Conservation (phyloP, 768 basidiomycete genomes). For the Kwoniella shandongensis region DNA sequence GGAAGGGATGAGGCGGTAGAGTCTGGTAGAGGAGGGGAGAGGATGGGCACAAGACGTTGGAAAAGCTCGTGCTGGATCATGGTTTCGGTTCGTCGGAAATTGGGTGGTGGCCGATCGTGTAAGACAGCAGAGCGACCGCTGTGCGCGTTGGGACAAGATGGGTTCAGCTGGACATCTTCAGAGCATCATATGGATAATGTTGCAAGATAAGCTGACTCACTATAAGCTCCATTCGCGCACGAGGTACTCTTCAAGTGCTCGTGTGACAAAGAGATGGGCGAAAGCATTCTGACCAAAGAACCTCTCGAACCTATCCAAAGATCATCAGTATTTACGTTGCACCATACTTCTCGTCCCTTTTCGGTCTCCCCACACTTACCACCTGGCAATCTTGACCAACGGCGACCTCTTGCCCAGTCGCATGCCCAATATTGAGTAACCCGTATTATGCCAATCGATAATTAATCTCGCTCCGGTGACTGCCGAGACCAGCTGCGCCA, state of each 20-base stretch:
- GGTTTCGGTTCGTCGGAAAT: constrained; percentile 71
- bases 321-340: too few species aligned
- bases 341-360: too few species aligned
- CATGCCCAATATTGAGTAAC: constrained; percentile 86
- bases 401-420: constrained; percentile 68
- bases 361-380: too few species aligned
- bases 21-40: neutral
- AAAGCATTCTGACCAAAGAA: constrained; percentile 77
- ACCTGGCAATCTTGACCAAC: constrained; percentile 71
- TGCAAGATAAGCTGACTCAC: constrained; percentile 61
- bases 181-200: neutral
- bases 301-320: constrained; percentile 73
- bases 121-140: constrained; percentile 79
- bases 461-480: constrained; percentile 79
- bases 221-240: constrained; percentile 70
- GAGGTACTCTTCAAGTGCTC: constrained; percentile 75
- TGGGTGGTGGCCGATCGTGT: constrained; percentile 84
- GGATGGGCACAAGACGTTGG: constrained; percentile 18
- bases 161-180: too few species aligned
- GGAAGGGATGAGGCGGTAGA: constrained; percentile 48
- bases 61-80: constrained; percentile 74
- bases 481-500: constrained; percentile 72
- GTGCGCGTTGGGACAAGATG: constrained; percentile 8
- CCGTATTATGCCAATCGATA: constrained; percentile 99
- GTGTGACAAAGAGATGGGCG: constrained; percentile 90